Percentiles rank a stretch among this genome's conserved stretches.
Evolutionary conservation across 2,329 filamentous ascomycete species (phyloP).

Genomic region (Sphaceloma murrayae): DNA sequence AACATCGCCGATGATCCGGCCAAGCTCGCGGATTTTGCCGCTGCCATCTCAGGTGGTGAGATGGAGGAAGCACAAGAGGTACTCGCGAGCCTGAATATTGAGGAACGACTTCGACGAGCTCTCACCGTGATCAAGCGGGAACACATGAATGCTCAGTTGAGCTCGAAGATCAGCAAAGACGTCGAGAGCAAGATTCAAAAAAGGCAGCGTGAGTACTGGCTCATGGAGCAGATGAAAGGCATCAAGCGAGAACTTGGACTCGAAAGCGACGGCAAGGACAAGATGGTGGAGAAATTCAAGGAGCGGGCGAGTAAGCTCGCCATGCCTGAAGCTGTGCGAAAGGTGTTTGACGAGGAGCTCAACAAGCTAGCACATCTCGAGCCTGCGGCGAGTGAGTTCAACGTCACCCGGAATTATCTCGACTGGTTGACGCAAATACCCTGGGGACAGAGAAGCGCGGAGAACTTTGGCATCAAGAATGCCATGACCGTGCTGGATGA

Average conservation of each 20-base stretch:
- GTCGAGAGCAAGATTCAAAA: slow-evolving; percentile 97
- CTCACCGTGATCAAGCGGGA: slow-evolving; percentile 93
- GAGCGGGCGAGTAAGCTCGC: slow-evolving; percentile 87
- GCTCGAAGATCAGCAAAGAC: slow-evolving; percentile 95
- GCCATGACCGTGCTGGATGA: slow-evolving; percentile 86
- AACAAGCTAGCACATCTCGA: slow-evolving; percentile 95
- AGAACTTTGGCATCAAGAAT: slow-evolving; percentile 93
- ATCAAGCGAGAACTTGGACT: slow-evolving; percentile 92
- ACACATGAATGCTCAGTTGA: slow-evolving; percentile 92
- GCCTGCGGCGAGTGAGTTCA: slow-evolving; percentile 93
- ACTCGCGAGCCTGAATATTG: slow-evolving; percentile 77
- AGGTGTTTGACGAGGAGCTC: slow-evolving; percentile 96
- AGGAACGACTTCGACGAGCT: slow-evolving; percentile 85
- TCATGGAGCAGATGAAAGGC: slow-evolving; percentile 99
- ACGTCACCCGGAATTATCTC: slow-evolving; percentile 94
- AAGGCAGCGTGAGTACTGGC: slow-evolving; percentile 92
- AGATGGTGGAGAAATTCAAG: slow-evolving; percentile 93
- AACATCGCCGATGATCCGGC: slow-evolving; percentile 92
- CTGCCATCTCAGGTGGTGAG: slow-evolving; percentile 90
- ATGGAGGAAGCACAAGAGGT: slow-evolving; percentile 88
- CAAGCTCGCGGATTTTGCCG: slow-evolving; percentile 93
- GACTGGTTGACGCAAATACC: slow-evolving; percentile 98
- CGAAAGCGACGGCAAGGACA: slow-evolving; percentile 96
- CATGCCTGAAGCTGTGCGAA: slow-evolving; percentile 94
- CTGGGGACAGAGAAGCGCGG: slow-evolving; percentile 88